phyloP scores from a whole-genome alignment of 176 grass and related monocot genomes.

The Hyparrhenia diplandra region DNA sequence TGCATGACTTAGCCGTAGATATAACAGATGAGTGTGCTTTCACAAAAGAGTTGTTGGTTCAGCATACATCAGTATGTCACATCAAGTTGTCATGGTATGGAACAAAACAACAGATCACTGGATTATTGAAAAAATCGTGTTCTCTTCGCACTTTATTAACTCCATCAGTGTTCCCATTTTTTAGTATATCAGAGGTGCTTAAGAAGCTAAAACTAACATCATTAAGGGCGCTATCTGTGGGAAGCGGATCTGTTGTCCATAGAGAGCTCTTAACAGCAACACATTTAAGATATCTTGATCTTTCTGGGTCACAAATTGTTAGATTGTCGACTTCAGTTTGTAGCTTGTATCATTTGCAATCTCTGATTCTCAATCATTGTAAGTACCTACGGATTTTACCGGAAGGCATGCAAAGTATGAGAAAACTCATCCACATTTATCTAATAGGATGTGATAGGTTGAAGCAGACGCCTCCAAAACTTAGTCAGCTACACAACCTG shows the following conservation, averaged over 20 bases:
- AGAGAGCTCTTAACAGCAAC: neutral
- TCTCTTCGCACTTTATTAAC: neutral
- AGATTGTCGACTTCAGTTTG: neutral
- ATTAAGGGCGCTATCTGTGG: neutral
- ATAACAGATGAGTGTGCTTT: neutral
- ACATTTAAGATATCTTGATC: slow-evolving; percentile 15
- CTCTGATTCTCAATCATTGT: neutral
- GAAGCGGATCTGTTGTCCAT: neutral
- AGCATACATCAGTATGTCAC: neutral
- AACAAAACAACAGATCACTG: neutral
- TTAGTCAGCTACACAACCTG: too few species aligned
- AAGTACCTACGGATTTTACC: too few species aligned
- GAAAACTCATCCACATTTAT: too few species aligned
- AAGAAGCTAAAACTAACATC: neutral
- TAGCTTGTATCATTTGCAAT: neutral
- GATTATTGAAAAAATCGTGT: neutral
- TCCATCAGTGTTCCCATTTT: too few species aligned
- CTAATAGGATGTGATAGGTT: too few species aligned
- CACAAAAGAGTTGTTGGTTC: neutral
- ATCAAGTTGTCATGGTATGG: rapidly evolving
- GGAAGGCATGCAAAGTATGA: too few species aligned
- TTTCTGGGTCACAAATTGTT: rapidly evolving
- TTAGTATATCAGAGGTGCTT: too few species aligned
- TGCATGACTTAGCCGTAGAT: slow-evolving; percentile 22
- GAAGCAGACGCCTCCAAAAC: too few species aligned